A percentile compares a stretch with the other conserved stretches of the same genome.
These are phyloP conservation scores for Brettanomyces anomalus DNA, from an alignment of 805 yeast genomes.

Conservation along the genomic window DNA sequence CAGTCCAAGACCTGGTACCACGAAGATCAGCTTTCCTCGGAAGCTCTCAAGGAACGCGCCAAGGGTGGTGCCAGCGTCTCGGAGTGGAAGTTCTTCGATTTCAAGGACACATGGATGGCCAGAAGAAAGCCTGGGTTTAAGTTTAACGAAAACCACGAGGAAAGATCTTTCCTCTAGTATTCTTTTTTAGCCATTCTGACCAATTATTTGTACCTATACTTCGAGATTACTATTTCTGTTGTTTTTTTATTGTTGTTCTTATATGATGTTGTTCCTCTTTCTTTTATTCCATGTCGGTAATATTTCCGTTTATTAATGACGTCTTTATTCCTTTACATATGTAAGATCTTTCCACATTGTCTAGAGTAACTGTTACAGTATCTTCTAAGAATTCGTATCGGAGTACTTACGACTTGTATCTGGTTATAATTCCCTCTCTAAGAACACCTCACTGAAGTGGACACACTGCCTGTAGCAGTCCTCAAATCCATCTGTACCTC, in stretches of 20 bases:
- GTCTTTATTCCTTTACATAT: background rate
- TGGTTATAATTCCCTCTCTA: slow-evolving; percentile 32
- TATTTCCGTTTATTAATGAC: background rate
- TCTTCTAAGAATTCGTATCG: background rate
- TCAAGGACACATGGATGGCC: slow-evolving; percentile 37
- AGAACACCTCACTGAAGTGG: slow-evolving; percentile 67
- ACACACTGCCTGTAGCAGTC: slow-evolving; percentile 63
- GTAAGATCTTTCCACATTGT: background rate
- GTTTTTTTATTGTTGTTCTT: background rate
- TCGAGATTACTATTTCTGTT: background rate
- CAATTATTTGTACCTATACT: slow-evolving; percentile 17
- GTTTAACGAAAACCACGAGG: slow-evolving; percentile 17
- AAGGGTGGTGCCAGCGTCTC: slow-evolving; percentile 12
- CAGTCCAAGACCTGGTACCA: slow-evolving; percentile 76
- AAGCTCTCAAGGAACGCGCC: slow-evolving; percentile 9
- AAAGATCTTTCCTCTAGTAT: slow-evolving; percentile 10
- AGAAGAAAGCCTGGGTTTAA: slow-evolving; percentile 33
- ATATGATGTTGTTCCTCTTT: too few species aligned
- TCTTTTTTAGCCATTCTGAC: slow-evolving; percentile 40
- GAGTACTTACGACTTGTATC: too few species aligned
- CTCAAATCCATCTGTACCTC: slow-evolving; percentile 79
- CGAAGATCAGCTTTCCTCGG: slow-evolving; percentile 41
- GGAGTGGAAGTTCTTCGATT: slow-evolving; percentile 75
- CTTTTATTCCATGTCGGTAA: background rate
- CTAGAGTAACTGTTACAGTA: background rate